Conservation (phyloP, 208 protist genomes). For the Lotmaria passim region DNA sequence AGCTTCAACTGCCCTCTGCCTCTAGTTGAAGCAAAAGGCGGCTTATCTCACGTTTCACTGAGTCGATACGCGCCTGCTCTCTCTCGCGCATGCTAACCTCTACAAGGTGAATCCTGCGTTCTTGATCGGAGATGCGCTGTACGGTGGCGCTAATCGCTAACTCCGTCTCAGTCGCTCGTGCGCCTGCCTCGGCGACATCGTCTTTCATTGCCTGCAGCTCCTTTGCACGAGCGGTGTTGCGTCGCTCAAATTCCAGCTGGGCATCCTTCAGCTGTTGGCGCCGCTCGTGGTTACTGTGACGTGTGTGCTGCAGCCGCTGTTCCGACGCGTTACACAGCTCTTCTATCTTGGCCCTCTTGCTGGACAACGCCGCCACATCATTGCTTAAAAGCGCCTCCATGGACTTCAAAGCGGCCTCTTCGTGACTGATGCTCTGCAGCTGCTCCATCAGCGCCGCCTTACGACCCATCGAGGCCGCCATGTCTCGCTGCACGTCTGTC, state of each 20-base stretch:
- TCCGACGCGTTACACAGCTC: not conserved
- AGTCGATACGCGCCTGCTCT: slow-evolving; percentile 6
- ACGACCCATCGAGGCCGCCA: slow-evolving; percentile 8
- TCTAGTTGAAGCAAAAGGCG: not conserved
- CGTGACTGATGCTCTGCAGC: slow-evolving; percentile 9
- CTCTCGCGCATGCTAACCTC: not conserved
- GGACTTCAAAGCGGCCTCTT: slow-evolving; percentile 1
- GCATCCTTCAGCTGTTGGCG: slow-evolving; percentile 11
- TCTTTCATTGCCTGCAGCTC: not conserved
- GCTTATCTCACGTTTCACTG: not conserved
- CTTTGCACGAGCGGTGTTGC: not conserved
- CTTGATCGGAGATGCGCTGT: slow-evolving; percentile 1
- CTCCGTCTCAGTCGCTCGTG: not conserved
- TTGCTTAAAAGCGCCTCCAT: not conserved
- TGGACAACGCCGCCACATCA: not conserved
- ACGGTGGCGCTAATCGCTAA: not conserved
- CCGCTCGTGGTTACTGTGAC: not conserved
- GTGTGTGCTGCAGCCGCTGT: not conserved
- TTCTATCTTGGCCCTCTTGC: not conserved
- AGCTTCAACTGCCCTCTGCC: not conserved
- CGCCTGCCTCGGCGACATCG: not conserved
- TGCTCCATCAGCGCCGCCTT: slow-evolving; percentile 5
- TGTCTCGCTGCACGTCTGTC: not conserved
- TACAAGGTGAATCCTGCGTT: not conserved
- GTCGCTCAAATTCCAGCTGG: not conserved